Conservation (phyloP, 257 asterid species). For the Euphrasia confusa region DNA sequence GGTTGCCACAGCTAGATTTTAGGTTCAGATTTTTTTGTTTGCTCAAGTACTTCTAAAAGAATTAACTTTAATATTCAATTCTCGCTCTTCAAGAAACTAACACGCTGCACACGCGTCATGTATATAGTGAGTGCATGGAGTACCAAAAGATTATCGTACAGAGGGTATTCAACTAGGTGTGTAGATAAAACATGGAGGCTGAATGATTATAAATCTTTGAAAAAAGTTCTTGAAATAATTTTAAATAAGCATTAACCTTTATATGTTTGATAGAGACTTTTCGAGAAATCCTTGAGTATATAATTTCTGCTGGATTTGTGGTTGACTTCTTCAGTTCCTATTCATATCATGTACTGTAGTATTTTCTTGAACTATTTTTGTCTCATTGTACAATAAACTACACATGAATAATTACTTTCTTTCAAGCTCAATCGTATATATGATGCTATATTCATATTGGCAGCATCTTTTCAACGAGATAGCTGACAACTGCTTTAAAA, state of each 20-base stretch:
- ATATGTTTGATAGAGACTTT: neutral
- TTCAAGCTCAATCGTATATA: slow-evolving; percentile 15
- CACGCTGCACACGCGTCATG: neutral
- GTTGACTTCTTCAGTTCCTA: slow-evolving; percentile 4
- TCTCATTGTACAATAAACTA: neutral
- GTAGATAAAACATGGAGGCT: neutral
- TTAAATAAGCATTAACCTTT: neutral
- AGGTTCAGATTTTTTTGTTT: neutral
- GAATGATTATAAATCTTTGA: neutral
- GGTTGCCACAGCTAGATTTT: neutral
- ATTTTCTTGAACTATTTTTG: neutral
- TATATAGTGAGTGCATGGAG: neutral
- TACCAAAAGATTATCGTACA: neutral
- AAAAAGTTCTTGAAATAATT: neutral
- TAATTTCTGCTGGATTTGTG: neutral
- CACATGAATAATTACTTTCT: neutral
- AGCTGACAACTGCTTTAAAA: slow-evolving; percentile 40
- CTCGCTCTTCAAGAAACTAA: neutral
- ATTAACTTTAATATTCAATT: neutral
- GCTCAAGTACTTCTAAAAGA: neutral
- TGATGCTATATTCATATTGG: slow-evolving; percentile 25
- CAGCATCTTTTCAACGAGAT: slow-evolving; percentile 54
- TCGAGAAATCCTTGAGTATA: neutral
- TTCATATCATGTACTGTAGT: neutral
- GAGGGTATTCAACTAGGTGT: neutral